phyloP scores from a whole-genome alignment of 345 rosid genomes.

The Garcia nutans region DNA sequence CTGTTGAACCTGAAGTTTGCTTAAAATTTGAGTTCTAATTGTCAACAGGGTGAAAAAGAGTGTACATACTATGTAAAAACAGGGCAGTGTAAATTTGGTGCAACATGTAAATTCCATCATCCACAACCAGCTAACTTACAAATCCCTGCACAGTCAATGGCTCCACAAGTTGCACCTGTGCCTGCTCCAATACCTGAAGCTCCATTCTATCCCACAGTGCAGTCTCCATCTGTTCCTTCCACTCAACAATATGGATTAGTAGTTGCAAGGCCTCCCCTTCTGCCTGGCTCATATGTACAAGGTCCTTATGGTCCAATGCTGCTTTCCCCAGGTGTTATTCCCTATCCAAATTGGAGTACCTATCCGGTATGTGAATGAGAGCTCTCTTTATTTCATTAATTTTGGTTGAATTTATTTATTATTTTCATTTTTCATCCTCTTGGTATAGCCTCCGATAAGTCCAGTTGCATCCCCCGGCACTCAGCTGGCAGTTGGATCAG shows the following conservation, averaged over 20 bases:
- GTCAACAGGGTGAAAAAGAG: conserved; percentile 80
- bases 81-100: conserved; percentile 85
- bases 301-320: conserved; percentile 72
- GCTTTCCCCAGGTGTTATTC: conserved; percentile 67
- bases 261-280: conserved; percentile 69
- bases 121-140: conserved; percentile 59
- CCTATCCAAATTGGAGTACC: conserved; percentile 67
- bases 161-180: conserved; percentile 48
- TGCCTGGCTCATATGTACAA: conserved; percentile 68
- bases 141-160: conserved; percentile 46
- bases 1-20: background rate
- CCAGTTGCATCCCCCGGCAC: conserved; percentile 54
- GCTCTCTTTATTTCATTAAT: background rate
- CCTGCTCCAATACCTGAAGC: conserved; percentile 53
- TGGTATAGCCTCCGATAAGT: conserved; percentile 56
- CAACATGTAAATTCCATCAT: conserved; percentile 85
- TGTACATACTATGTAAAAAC: conserved; percentile 88
- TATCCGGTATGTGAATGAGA: conserved; percentile 54
- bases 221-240: conserved; percentile 57
- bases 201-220: conserved; percentile 54
- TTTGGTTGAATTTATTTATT: background rate
- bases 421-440: conserved; percentile 3
- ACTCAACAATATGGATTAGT: conserved; percentile 72
- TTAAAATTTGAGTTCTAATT: conserved; percentile 8
- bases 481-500: conserved; percentile 55